phyloP scores from a whole-genome alignment of 1,139 yeast species.

The Geotrichum bryndzae region DNA sequence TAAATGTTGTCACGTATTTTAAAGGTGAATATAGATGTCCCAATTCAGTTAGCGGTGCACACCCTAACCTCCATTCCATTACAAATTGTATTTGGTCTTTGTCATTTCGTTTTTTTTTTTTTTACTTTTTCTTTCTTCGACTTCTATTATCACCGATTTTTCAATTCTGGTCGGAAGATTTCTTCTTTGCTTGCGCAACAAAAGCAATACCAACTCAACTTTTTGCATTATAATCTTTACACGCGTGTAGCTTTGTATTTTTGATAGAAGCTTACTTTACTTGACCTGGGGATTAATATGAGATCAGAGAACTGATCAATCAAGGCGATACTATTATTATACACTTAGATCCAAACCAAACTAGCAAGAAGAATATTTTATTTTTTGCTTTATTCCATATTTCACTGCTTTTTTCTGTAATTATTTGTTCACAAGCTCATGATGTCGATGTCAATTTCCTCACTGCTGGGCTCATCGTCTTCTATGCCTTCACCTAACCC shows the following conservation, averaged over 20 bases:
- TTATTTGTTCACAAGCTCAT: background rate
- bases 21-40: too few relatives aligned
- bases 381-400: background rate
- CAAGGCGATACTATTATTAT: background rate
- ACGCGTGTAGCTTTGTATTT: background rate
- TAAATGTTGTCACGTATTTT: too few relatives aligned
- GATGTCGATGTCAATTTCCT: constrained; percentile 22
- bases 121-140: background rate
- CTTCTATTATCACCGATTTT: background rate
- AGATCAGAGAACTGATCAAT: background rate
- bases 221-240: background rate
- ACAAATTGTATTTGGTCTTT: too few relatives aligned
- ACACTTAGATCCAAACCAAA: background rate
- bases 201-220: background rate
- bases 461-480: constrained; percentile 18
- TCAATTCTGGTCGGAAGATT: background rate
- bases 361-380: background rate
- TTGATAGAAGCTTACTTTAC: background rate
- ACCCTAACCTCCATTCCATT: too few relatives aligned
- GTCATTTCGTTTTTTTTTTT: too few relatives aligned
- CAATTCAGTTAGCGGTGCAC: too few relatives aligned
- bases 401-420: background rate
- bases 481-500: background rate
- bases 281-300: background rate
- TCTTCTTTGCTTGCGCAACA: background rate